phyloP scores from a whole-genome alignment of 345 rosid species.

The Barbarea vulgaris region DNA sequence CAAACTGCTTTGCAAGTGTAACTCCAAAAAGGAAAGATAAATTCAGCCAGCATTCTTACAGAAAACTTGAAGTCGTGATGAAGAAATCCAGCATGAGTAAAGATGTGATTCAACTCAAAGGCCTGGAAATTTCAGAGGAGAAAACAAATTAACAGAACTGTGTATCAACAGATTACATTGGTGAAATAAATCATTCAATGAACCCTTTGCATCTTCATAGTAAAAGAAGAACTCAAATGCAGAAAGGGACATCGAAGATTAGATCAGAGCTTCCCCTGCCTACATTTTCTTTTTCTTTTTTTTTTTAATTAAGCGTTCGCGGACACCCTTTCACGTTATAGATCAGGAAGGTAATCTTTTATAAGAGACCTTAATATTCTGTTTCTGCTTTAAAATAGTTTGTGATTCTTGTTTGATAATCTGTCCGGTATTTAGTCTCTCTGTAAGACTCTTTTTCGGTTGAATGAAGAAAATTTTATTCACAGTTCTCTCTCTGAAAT shows the following conservation, averaged over 20 bases:
- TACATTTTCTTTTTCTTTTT: background rate
- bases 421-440: background rate
- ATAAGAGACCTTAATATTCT: background rate
- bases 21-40: background rate
- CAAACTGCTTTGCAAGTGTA: background rate
- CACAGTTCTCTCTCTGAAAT: background rate
- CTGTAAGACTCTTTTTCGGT: background rate
- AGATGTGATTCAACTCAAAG: background rate
- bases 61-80: background rate
- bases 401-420: background rate
- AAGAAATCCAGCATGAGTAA: constrained; percentile 1
- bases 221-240: background rate
- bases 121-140: background rate
- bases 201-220: background rate
- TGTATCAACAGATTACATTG: background rate
- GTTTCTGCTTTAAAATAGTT: background rate
- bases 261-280: background rate
- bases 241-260: background rate
- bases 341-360: background rate
- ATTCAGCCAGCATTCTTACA: background rate
- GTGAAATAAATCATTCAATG: background rate
- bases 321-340: background rate
- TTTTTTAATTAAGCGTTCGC: background rate
- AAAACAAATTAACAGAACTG: background rate
- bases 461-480: background rate